Conservation (phyloP, 2,329 filamentous ascomycete species). For the Trichoderma sp. region DNA sequence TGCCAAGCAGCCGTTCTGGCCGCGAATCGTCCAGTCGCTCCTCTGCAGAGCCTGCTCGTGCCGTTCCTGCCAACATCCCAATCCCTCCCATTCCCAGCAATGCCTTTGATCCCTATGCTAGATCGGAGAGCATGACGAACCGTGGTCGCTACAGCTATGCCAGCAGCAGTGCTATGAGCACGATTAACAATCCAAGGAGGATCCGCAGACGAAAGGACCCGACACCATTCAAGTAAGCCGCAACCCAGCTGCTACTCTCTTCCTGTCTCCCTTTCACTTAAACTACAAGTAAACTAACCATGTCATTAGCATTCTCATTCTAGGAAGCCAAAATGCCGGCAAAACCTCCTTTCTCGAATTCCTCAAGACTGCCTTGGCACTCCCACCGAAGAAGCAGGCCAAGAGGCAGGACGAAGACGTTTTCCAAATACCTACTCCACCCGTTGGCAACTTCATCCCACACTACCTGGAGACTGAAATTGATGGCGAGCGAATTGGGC, state of each 20-base stretch:
- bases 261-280: not conserved
- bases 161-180: slow-evolving; percentile 84
- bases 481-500: slow-evolving; percentile 82
- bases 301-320: slow-evolving; percentile 71
- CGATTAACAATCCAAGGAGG: slow-evolving; percentile 87
- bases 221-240: slow-evolving; percentile 92
- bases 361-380: slow-evolving; percentile 77
- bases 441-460: slow-evolving; percentile 72
- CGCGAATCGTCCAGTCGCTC: slow-evolving; percentile 36
- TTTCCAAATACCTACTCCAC: slow-evolving; percentile 48
- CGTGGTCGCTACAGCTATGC: slow-evolving; percentile 96
- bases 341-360: slow-evolving; percentile 98
- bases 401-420: slow-evolving; percentile 59
- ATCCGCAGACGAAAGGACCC: slow-evolving; percentile 95
- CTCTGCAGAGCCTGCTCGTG: slow-evolving; percentile 50
- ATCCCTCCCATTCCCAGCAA: slow-evolving; percentile 60
- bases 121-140: slow-evolving; percentile 93
- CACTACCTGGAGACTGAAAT: slow-evolving; percentile 94
- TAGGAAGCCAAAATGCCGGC: slow-evolving; percentile 82
- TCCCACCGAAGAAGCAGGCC: slow-evolving; percentile 74
- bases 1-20: slow-evolving; percentile 41
- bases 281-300: not conserved
- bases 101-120: slow-evolving; percentile 72
- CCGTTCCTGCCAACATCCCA: slow-evolving; percentile 43
- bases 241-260: not conserved